phyloP scores from a whole-genome alignment of 2,329 filamentous ascomycete species.

The Coleophoma cylindrospora region DNA sequence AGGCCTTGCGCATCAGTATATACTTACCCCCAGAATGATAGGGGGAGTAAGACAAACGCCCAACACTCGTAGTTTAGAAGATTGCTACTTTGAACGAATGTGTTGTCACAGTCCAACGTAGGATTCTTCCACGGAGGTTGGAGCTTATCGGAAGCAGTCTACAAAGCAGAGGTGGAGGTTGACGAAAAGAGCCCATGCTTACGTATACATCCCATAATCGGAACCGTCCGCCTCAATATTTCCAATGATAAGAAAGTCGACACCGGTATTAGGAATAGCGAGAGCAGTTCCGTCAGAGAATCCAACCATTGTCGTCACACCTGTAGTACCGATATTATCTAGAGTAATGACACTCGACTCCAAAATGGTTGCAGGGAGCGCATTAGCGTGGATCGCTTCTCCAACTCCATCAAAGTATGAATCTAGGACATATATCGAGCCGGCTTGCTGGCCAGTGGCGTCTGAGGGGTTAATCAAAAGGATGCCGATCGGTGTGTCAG shows the following conservation, averaged over 20 bases:
- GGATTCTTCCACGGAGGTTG: too few species aligned
- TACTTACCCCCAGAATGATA: too few species aligned
- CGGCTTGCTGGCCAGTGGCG: slow-evolving; percentile 31
- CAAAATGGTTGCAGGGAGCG: background rate
- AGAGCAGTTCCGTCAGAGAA: slow-evolving; percentile 1
- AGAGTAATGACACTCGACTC: slow-evolving; percentile 2
- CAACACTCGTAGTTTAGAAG: too few species aligned
- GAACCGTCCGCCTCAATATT: background rate
- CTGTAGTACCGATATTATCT: slow-evolving; percentile 4
- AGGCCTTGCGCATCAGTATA: too few species aligned
- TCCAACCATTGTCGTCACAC: slow-evolving; percentile 2
- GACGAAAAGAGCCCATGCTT: background rate
- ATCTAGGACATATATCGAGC: slow-evolving; percentile 32
- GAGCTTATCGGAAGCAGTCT: background rate
- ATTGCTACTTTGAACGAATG: too few species aligned
- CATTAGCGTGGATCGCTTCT: background rate
- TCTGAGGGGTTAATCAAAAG: background rate
- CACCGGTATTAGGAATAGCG: slow-evolving; percentile 1
- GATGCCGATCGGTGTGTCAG: background rate
- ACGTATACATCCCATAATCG: too few species aligned
- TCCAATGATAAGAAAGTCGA: background rate
- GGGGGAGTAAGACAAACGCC: too few species aligned
- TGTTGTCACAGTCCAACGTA: too few species aligned
- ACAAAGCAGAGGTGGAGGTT: background rate
- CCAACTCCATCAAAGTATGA: slow-evolving; percentile 3